phyloP scores from a whole-genome alignment of 345 rosid genomes.

The Tarenaya hassleriana region DNA sequence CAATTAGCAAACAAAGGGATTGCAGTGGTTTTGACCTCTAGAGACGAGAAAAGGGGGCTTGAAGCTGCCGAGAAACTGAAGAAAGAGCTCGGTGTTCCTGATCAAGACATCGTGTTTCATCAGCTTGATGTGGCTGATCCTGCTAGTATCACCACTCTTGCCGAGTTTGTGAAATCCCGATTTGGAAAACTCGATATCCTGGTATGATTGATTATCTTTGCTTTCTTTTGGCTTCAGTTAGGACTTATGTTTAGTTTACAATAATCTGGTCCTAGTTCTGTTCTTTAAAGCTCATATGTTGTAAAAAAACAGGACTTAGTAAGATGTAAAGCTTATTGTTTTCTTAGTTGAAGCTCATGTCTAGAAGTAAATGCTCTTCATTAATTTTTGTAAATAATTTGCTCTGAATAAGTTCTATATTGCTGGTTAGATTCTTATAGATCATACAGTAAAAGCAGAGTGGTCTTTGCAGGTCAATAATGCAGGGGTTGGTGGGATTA shows the following conservation, averaged over 20 bases:
- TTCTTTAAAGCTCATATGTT: too few relatives aligned
- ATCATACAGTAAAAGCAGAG: not conserved
- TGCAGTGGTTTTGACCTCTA: constrained; percentile 32
- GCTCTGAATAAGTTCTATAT: too few relatives aligned
- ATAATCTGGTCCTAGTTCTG: not conserved
- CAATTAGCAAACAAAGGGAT: constrained; percentile 29
- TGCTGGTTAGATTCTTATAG: not conserved
- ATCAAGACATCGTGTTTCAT: constrained; percentile 33
- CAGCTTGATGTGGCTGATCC: constrained; percentile 47
- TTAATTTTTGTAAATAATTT: too few relatives aligned
- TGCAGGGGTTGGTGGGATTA: constrained; percentile 38
- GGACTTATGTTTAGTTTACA: not conserved
- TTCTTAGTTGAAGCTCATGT: too few relatives aligned
- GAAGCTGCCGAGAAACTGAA: constrained; percentile 41
- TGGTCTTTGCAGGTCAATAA: constrained; percentile 37
- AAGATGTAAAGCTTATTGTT: too few relatives aligned
- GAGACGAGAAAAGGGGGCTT: constrained; percentile 36
- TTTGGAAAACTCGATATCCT: constrained; percentile 50
- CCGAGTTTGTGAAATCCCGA: constrained; percentile 29
- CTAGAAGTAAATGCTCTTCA: too few relatives aligned
- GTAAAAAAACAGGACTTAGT: too few relatives aligned
- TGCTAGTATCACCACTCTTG: constrained; percentile 32
- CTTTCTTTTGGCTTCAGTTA: too few relatives aligned
- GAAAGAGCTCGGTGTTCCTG: constrained; percentile 21
- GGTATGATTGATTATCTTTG: constrained; percentile 23